phyloP scores from a whole-genome alignment of 2,329 filamentous ascomycete genomes.

The Metarhizium guizhouense region DNA sequence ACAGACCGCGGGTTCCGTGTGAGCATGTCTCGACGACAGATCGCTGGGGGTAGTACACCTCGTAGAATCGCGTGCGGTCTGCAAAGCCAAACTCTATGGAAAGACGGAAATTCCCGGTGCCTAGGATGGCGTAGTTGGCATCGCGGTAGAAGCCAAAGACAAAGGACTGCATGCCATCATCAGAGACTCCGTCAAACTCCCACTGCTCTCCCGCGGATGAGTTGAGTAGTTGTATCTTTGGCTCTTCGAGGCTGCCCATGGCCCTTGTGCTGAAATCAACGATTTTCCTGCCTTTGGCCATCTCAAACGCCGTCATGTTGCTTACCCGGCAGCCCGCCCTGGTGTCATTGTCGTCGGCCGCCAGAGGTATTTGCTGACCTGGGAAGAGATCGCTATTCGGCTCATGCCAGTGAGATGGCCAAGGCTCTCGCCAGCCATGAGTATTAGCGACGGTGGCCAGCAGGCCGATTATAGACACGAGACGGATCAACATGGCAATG shows the following conservation, averaged over 20 bases:
- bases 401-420: no score
- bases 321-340: no score
- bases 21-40: slow-evolving; percentile 14
- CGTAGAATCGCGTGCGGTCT: slow-evolving; percentile 13
- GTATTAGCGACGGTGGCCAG: no score
- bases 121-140: slow-evolving; percentile 18
- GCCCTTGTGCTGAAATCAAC: no score
- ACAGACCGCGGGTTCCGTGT: slow-evolving; percentile 4
- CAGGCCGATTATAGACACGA: no score
- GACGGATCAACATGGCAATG: no score
- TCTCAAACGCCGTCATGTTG: no score
- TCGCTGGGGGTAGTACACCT: slow-evolving; percentile 15
- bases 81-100: slow-evolving; percentile 15
- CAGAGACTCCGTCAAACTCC: slow-evolving; percentile 20
- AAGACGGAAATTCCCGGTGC: slow-evolving; percentile 17
- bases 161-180: slow-evolving; percentile 14
- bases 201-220: slow-evolving; percentile 19
- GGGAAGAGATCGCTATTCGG: no score
- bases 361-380: no score
- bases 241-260: not conserved
- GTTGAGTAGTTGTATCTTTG: slow-evolving; percentile 16
- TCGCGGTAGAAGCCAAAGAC: slow-evolving; percentile 21
- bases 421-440: no score
- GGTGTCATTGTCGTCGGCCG: no score
- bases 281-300: no score